These are phyloP conservation scores for Alternaria ventricosa DNA, from an alignment of 2,329 filamentous ascomycete species.

Conservation along the genomic window DNA sequence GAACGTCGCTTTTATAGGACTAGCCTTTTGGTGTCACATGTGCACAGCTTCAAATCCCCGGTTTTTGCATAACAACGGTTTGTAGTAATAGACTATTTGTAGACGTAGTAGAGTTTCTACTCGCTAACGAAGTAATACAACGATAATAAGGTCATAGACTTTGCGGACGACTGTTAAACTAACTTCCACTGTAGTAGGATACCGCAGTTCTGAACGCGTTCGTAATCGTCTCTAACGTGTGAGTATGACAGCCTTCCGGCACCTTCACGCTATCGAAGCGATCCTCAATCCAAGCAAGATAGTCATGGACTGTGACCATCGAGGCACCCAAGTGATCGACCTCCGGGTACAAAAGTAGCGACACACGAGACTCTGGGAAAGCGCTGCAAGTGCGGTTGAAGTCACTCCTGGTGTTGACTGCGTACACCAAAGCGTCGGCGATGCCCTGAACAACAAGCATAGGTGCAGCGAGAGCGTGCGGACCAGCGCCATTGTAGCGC, in stretches of 20 bases:
- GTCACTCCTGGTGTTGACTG: not conserved
- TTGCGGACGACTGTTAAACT: not conserved
- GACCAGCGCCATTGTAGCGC: not conserved
- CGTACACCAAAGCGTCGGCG: not conserved
- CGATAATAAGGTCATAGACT: accelerated
- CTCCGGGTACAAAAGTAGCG: not conserved
- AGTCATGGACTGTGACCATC: not conserved
- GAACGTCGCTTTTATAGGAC: not conserved
- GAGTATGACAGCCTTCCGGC: not conserved
- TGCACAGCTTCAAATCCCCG: not conserved
- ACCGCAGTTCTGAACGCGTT: not conserved
- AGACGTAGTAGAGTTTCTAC: not conserved
- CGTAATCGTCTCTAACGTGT: not conserved
- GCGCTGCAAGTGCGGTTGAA: not conserved
- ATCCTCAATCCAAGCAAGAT: not conserved
- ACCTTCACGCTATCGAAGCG: not conserved
- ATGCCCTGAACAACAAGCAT: not conserved
- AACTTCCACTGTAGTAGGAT: not conserved
- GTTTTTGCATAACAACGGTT: not conserved
- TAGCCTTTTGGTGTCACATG: not conserved
- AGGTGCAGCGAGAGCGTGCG: not conserved
- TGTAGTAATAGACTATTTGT: not conserved
- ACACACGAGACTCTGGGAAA: not conserved
- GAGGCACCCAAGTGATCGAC: not conserved
- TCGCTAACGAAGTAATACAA: accelerated